Conservation (phyloP, 2,329 filamentous ascomycete species). For the Metarhizium rileyi region DNA sequence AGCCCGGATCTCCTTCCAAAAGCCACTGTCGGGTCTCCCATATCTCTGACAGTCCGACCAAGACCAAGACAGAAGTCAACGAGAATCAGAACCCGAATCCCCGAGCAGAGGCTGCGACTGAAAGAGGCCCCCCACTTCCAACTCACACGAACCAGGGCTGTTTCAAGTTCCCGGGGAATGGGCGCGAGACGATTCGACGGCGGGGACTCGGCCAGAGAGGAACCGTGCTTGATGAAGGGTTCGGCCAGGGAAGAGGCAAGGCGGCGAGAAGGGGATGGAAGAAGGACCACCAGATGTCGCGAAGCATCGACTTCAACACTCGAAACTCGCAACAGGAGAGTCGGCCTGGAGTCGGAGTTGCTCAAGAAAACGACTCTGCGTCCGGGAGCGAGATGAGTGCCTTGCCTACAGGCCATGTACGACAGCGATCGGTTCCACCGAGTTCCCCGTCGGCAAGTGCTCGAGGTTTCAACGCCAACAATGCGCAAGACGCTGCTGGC, state of each 20-base stretch:
- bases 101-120: neutral
- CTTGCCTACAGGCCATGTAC: neutral
- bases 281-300: neutral
- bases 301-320: neutral
- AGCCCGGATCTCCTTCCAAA: neutral
- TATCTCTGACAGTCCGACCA: neutral
- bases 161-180: conserved; percentile 1
- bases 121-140: neutral
- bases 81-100: neutral
- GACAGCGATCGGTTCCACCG: neutral
- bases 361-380: neutral
- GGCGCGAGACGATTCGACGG: conserved; percentile 1
- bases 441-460: neutral
- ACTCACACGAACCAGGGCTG: neutral
- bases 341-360: neutral
- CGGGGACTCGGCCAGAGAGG: neutral
- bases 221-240: neutral
- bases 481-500: neutral
- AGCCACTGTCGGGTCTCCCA: neutral
- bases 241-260: neutral
- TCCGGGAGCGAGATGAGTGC: neutral
- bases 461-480: neutral
- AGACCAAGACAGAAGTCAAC: neutral
- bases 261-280: neutral
- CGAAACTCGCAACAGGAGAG: neutral